Percentiles rank a stretch among this genome's conserved stretches.
Conservation (phyloP, 1,139 yeast species). For the Diutina neorugosa region DNA sequence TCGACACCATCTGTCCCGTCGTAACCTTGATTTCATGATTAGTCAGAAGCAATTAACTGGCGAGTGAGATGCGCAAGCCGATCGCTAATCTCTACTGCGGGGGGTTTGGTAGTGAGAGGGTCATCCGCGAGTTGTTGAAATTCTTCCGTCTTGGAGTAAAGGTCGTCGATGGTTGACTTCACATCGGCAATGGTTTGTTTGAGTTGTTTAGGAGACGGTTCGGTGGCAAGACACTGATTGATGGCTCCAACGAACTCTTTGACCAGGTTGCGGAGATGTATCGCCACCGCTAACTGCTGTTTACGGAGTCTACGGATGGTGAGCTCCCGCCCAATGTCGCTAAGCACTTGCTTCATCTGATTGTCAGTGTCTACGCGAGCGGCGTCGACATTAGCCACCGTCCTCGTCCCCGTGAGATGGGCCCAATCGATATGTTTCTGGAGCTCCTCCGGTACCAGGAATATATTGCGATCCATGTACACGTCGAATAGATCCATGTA, state of each 20-base stretch:
- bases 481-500: neutral
- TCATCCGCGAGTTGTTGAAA: neutral
- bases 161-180: neutral
- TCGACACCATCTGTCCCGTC: no score
- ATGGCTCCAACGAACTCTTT: neutral
- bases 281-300: neutral
- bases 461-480: slow-evolving; percentile 3
- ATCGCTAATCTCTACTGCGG: neutral
- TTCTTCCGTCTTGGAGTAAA: neutral
- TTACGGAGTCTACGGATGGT: neutral
- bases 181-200: neutral
- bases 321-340: neutral
- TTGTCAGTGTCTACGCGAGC: neutral
- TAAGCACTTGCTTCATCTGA: neutral
- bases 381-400: neutral
- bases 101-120: neutral
- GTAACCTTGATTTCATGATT: no score
- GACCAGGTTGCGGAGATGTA: neutral
- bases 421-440: neutral
- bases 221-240: neutral
- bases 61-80: neutral
- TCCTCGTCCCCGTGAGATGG: neutral
- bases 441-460: neutral
- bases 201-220: neutral
- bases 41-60: neutral